A percentile compares a stretch with the other conserved stretches of the same genome.
Evolutionary conservation across 164 flowering plant species (phyloP).

Genomic region (Buxus sempervirens): DNA sequence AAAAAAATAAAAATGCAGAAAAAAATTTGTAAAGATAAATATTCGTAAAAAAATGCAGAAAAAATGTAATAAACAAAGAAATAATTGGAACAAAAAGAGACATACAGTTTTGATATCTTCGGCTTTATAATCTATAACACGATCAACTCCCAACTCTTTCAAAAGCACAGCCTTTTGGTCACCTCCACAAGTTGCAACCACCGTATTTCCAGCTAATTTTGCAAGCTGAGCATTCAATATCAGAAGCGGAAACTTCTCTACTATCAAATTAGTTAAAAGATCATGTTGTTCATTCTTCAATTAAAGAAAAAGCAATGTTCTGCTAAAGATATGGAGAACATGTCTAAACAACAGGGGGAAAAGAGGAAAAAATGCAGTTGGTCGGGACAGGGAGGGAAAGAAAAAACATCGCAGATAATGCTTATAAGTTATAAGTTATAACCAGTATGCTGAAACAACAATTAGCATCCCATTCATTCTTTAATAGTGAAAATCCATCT

Average conservation of each 20-base stretch:
- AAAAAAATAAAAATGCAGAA: background rate
- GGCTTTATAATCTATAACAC: constrained; percentile 79
- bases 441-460: too few relatives aligned
- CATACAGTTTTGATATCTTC: constrained; percentile 84
- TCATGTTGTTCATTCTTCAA: background rate
- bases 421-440: too few relatives aligned
- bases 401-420: too few relatives aligned
- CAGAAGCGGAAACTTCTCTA: background rate
- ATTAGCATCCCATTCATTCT: too few relatives aligned
- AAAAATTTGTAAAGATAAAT: too few relatives aligned
- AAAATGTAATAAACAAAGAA: too few relatives aligned
- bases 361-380: background rate
- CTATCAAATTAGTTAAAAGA: background rate
- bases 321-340: background rate
- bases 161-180: constrained; percentile 72
- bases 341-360: too few relatives aligned
- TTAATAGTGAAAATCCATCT: too few relatives aligned
- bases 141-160: constrained; percentile 84
- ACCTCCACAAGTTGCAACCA: constrained; percentile 99
- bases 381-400: too few relatives aligned
- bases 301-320: background rate
- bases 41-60: too few relatives aligned
- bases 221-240: constrained; percentile 61
- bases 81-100: constrained; percentile 4
- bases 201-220: constrained; percentile 86